phyloP scores from a whole-genome alignment of 2,329 filamentous ascomycete genomes.

The Orbilia oligospora region DNA sequence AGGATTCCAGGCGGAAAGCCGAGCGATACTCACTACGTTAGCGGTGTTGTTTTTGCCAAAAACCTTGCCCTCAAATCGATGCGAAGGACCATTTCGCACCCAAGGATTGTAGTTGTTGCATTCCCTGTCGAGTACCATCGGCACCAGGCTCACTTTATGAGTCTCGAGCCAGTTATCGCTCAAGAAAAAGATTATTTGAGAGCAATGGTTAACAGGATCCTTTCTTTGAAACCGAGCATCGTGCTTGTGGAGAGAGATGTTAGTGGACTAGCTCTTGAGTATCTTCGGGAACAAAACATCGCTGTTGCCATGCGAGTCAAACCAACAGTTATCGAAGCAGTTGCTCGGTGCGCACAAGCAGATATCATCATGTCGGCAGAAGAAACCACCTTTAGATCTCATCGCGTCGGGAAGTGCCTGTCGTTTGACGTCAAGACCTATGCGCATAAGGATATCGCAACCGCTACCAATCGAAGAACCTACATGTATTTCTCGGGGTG shows the following conservation, averaged over 20 bases:
- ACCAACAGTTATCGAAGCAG: constrained; percentile 92
- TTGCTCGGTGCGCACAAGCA: constrained; percentile 91
- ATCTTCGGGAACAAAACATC: constrained; percentile 88
- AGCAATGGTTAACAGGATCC: constrained; percentile 92
- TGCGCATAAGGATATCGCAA: constrained; percentile 79
- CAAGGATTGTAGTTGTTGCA: constrained; percentile 90
- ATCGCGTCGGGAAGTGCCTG: constrained; percentile 83
- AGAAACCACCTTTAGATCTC: constrained; percentile 83
- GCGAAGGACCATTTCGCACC: constrained; percentile 85
- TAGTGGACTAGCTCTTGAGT: constrained; percentile 88
- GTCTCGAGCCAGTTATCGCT: constrained; percentile 93
- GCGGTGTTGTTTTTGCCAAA: constrained; percentile 96
- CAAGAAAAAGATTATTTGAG: constrained; percentile 95
- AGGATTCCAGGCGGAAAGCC: constrained; percentile 92
- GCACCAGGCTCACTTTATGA: constrained; percentile 97
- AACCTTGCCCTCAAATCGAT: constrained; percentile 97
- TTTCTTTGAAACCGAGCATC: constrained; percentile 85
- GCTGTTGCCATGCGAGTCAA: constrained; percentile 98
- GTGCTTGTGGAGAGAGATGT: constrained; percentile 94
- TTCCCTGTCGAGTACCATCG: constrained; percentile 97
- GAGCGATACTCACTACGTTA: constrained; percentile 94
- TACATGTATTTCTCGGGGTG: constrained; percentile 97
- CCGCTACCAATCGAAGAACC: constrained; percentile 76
- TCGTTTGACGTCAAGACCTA: constrained; percentile 97
- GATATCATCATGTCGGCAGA: constrained; percentile 95